phyloP scores from a whole-genome alignment of 192 early-diverging fungal genomes.

The Rhizophagus clarus region DNA sequence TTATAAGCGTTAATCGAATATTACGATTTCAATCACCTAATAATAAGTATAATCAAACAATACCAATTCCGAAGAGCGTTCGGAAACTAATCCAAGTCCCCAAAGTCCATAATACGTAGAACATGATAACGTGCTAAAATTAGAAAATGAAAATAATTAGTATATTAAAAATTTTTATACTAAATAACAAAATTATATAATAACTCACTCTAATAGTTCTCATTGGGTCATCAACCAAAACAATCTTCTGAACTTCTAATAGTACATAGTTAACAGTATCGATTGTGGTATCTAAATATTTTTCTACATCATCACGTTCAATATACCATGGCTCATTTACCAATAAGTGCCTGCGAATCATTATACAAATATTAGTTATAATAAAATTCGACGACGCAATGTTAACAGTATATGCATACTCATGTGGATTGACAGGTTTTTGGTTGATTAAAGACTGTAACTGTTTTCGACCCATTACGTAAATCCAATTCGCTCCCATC shows the following conservation, averaged over 20 bases:
- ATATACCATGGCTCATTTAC: background rate
- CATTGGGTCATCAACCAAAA: slow-evolving; percentile 5
- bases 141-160: background rate
- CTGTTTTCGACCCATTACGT: background rate
- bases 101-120: background rate
- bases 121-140: background rate
- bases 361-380: background rate
- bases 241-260: background rate
- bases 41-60: background rate
- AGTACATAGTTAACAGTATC: background rate
- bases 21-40: background rate
- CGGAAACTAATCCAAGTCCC: background rate
- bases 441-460: background rate
- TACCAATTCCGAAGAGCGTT: background rate
- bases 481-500: background rate
- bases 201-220: background rate
- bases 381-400: background rate
- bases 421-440: background rate
- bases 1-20: background rate
- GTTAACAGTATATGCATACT: background rate
- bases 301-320: background rate
- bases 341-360: background rate
- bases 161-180: background rate
- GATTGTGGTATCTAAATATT: background rate
- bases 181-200: background rate